These are phyloP conservation scores for Beauveria caledonica DNA, from an alignment of 2,329 filamentous ascomycete genomes.

Conservation along the genomic window DNA sequence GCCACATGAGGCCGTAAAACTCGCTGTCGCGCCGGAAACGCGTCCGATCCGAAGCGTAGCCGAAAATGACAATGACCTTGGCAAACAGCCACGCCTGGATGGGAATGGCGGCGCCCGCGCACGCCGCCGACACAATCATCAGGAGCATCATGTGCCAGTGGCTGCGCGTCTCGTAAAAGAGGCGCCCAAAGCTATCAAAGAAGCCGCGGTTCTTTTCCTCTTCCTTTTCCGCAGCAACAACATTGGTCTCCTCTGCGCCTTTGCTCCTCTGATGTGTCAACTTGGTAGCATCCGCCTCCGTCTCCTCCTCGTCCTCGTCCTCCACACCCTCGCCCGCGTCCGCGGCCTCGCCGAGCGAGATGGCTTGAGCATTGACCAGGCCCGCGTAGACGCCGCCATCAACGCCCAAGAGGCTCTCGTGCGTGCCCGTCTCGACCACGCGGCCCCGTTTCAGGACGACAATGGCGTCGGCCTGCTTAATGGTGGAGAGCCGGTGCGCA, in stretches of 20 bases:
- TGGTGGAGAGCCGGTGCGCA: constrained; percentile 66
- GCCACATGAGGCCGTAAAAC: constrained; percentile 62
- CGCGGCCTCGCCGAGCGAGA: constrained; percentile 44
- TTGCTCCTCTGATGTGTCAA: constrained; percentile 38
- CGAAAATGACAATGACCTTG: constrained; percentile 43
- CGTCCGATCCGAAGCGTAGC: constrained; percentile 21
- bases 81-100: constrained; percentile 49
- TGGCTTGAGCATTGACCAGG: constrained; percentile 56
- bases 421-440: constrained; percentile 66
- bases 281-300: constrained; percentile 34
- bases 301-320: constrained; percentile 35
- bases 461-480: constrained; percentile 71
- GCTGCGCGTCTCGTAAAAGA: constrained; percentile 48
- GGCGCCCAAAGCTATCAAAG: constrained; percentile 45
- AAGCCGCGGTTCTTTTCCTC: constrained; percentile 43
- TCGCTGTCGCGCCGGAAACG: constrained; percentile 35
- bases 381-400: constrained; percentile 57
- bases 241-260: constrained; percentile 33
- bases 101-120: constrained; percentile 36
- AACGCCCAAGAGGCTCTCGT: constrained; percentile 57
- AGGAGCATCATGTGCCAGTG: constrained; percentile 46
- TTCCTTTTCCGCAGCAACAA: not conserved
- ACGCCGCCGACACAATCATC: constrained; percentile 38
- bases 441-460: constrained; percentile 64
- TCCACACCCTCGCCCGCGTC: constrained; percentile 32